Percentiles rank a stretch among this genome's conserved stretches.
Evolutionary conservation across 495 filamentous ascomycete species (phyloP).

Genomic region (Haplographium delicatum): DNA sequence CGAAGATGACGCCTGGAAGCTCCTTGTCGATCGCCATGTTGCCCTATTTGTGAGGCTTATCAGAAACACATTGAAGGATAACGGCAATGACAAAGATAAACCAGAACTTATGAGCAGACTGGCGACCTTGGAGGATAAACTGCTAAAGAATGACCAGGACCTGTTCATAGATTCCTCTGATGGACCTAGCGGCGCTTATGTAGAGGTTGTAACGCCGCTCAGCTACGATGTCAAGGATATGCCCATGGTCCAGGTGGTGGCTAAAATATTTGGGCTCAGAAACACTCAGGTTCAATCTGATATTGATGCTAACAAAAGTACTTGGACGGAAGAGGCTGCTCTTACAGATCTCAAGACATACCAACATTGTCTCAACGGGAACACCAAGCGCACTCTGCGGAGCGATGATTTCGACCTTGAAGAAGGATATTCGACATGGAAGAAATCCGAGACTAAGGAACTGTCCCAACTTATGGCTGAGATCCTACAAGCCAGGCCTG

Average conservation of each 20-base stretch:
- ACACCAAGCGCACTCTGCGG: constrained; percentile 70
- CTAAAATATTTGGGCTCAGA: constrained; percentile 74
- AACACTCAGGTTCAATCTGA: constrained; percentile 75
- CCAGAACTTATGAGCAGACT: constrained; percentile 78
- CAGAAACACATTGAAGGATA: constrained; percentile 68
- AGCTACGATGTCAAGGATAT: constrained; percentile 96
- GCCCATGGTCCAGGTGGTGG: constrained; percentile 83
- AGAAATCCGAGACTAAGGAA: constrained; percentile 73
- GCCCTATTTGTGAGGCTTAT: constrained; percentile 92
- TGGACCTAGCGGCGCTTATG: constrained; percentile 51
- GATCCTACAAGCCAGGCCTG: constrained; percentile 80
- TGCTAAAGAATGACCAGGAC: constrained; percentile 92
- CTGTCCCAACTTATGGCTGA: constrained; percentile 89
- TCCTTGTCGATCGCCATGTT: constrained; percentile 89
- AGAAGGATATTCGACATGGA: constrained; percentile 87
- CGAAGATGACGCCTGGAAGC: constrained; percentile 88
- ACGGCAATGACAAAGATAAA: constrained; percentile 66
- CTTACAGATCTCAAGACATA: constrained; percentile 89
- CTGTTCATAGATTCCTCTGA: constrained; percentile 45
- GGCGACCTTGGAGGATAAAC: constrained; percentile 81
- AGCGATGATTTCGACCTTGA: constrained; percentile 87
- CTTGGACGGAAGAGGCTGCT: constrained; percentile 89
- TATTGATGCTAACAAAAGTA: constrained; percentile 69
- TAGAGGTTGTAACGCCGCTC: constrained; percentile 74
- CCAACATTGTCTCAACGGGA: constrained; percentile 73